These are phyloP conservation scores for Crithidia expoeki DNA, from an alignment of 208 protist genomes.

Conservation along the genomic window DNA sequence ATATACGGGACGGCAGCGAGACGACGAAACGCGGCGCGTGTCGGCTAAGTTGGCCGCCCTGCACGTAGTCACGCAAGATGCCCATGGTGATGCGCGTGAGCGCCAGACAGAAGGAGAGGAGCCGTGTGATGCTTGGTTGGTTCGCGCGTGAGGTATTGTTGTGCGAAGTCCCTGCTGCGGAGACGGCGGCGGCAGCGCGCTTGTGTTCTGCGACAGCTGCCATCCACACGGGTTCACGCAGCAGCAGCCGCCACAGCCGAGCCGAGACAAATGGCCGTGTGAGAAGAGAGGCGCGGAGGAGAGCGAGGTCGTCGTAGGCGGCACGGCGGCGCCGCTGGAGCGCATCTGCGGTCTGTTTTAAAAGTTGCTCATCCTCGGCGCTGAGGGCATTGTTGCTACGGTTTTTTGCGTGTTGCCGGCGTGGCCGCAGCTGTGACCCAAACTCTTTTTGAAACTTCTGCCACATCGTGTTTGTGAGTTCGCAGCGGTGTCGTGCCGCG, in stretches of 20 bases:
- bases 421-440: slow-evolving; percentile 5
- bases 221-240: slow-evolving; percentile 64
- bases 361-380: slow-evolving; percentile 8
- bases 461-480: slow-evolving; percentile 1
- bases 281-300: slow-evolving; percentile 59
- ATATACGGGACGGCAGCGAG: slow-evolving; percentile 67
- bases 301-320: slow-evolving; percentile 22
- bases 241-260: slow-evolving; percentile 61
- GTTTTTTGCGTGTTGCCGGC: background rate
- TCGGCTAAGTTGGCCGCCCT: slow-evolving; percentile 52
- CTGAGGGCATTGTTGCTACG: background rate
- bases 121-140: background rate
- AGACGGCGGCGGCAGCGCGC: slow-evolving; percentile 2
- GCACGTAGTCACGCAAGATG: slow-evolving; percentile 60
- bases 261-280: slow-evolving; percentile 68
- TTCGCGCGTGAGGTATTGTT: background rate
- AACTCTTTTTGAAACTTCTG: slow-evolving; percentile 26
- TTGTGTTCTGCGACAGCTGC: slow-evolving; percentile 37
- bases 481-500: slow-evolving; percentile 5
- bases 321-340: slow-evolving; percentile 23
- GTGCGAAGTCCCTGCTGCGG: background rate
- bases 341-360: slow-evolving; percentile 21
- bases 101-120: slow-evolving; percentile 46
- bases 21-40: slow-evolving; percentile 81
- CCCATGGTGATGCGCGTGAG: slow-evolving; percentile 57